Base-by-base conservation (phyloP, 2,329 filamentous ascomycete species). In the Arthrobotrys conoides region DNA sequence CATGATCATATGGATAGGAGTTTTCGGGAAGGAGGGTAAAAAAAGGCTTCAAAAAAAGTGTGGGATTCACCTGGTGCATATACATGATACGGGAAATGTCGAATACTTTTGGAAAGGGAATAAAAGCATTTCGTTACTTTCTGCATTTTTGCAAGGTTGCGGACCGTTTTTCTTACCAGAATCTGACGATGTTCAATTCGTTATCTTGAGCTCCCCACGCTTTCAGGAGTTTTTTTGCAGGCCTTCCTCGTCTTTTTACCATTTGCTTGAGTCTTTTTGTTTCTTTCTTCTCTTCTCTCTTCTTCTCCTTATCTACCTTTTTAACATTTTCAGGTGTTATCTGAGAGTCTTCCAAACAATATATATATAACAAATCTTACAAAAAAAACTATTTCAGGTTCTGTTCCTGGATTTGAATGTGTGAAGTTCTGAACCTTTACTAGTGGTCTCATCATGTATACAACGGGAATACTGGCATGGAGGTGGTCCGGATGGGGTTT, bases 281-380 rank as follows among this genome's bases (percentile, higher is more conserved):
- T 16, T 20, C 30, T 36, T 64, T 38, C 27, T 41, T 63, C 20
- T 38, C 44, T 38, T 67, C 41, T 24, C 22, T 41, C 41, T 38
- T 57, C 33, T 44, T 24, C 38, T 33, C 30, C 24, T 18, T 36
- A 12, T 20, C 18, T 20, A 30, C 27, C 33, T 46, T 33, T n/a
- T 51, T 30, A 14, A 69, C 65, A 76, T 69, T 76, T 76, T 59
- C 59, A 27, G 71, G 71, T 70, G 71, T 76, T 76, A 30, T 69
- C 20, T 51, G 38, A 57, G 49, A 49, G 41, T 57, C 24, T 64
- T 67, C 69, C 20, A 51, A 18, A 38, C 20, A n/a, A 36, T 30
- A 30, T 30, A 30, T 30, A 57, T 61, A 63, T 30, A 38, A 44
- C 18, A 61, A 10, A 59, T 38, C 14, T 5, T 12, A 46, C 9